Conservation (phyloP, 2,329 filamentous ascomycete species). For the Drechslera avenae region DNA sequence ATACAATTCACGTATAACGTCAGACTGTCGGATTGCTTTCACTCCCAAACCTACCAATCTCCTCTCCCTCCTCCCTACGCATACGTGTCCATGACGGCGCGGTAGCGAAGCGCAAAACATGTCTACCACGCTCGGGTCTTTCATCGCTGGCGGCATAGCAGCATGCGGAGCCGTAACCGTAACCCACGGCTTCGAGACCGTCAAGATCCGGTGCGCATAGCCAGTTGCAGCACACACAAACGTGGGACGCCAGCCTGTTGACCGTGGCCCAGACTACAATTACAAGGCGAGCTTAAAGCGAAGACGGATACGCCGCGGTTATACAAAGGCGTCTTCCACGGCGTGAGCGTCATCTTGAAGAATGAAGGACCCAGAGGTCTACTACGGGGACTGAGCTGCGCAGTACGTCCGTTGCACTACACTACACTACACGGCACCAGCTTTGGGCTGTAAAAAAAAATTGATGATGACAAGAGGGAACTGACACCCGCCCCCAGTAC, state of each 20-base stretch:
- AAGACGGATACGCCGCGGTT: conserved; percentile 84
- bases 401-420: conserved; percentile 54
- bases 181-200: conserved; percentile 97
- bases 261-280: conserved; percentile 71
- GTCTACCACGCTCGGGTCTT: conserved; percentile 67
- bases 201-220: conserved; percentile 84
- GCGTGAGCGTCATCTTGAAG: conserved; percentile 83
- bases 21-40: background rate
- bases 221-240: background rate
- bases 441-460: too few species aligned
- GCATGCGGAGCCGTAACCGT: conserved; percentile 97
- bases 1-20: conserved; percentile 4
- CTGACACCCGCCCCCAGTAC: conserved; percentile 60
- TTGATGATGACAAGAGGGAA: background rate
- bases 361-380: conserved; percentile 88
- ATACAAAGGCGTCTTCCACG: conserved; percentile 91
- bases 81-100: conserved; percentile 6
- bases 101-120: conserved; percentile 36
- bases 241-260: conserved; percentile 17
- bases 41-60: background rate
- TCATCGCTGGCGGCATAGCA: conserved; percentile 94
- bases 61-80: too few species aligned
- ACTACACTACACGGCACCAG: too few species aligned
- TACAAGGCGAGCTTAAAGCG: conserved; percentile 91
- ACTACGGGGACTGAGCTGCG: conserved; percentile 86